Conservation (phyloP, 164 flowering plant genomes). For the Annona squamosa region DNA sequence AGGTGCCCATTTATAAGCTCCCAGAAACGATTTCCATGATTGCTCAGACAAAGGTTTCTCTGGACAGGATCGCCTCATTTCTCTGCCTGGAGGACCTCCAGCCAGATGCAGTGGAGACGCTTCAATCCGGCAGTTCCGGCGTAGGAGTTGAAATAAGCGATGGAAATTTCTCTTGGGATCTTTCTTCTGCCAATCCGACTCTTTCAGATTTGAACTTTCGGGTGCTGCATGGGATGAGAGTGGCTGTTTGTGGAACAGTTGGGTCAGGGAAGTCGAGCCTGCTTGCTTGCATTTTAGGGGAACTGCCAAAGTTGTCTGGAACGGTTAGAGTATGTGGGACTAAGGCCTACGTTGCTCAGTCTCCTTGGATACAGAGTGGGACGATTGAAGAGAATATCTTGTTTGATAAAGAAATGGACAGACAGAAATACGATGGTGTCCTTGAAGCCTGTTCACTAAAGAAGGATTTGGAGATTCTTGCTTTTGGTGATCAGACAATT, state of each 20-base stretch:
- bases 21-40: conserved; percentile 61
- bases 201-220: conserved; percentile 32
- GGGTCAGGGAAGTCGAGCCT: conserved; percentile 63
- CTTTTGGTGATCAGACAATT: conserved; percentile 76
- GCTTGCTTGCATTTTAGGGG: conserved; percentile 52
- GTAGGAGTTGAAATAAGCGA: conserved; percentile 44
- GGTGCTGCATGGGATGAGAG: conserved; percentile 38
- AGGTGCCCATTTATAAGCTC: conserved; percentile 54
- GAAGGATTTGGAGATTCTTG: conserved; percentile 68
- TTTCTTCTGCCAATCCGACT: conserved; percentile 22
- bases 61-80: conserved; percentile 57
- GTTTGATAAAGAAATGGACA: conserved; percentile 75
- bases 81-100: conserved; percentile 51
- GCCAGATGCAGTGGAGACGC: conserved; percentile 35
- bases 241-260: conserved; percentile 57
- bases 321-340: conserved; percentile 39
- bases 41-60: conserved; percentile 65
- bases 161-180: conserved; percentile 34
- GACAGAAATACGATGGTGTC: conserved; percentile 52
- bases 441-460: conserved; percentile 73
- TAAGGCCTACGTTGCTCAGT: conserved; percentile 81
- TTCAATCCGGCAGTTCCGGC: conserved; percentile 36
- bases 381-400: conserved; percentile 76
- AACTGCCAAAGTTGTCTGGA: conserved; percentile 42
- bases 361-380: conserved; percentile 91